Evolutionary conservation across 345 rosid species (phyloP).

Genomic region (Rubroshorea leprosula): DNA sequence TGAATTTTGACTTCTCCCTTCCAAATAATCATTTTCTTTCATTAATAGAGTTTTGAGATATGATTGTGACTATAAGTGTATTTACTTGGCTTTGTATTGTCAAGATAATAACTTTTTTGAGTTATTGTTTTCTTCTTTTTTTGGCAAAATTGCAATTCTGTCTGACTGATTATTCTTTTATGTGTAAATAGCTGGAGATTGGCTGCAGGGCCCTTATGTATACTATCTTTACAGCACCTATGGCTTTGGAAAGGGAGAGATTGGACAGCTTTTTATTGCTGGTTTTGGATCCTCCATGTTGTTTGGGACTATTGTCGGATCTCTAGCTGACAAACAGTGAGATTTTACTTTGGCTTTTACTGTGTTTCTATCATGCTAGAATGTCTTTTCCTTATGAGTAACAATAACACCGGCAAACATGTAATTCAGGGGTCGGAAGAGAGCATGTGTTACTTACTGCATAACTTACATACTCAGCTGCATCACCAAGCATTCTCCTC

Average conservation of each 20-base stretch:
- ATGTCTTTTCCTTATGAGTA: neutral
- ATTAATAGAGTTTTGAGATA: neutral
- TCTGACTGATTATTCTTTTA: neutral
- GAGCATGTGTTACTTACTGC: slow-evolving; percentile 66
- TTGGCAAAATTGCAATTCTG: neutral
- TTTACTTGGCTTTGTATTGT: neutral
- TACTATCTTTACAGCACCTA: slow-evolving; percentile 62
- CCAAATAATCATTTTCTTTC: neutral
- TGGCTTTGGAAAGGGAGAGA: slow-evolving; percentile 64
- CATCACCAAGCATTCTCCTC: slow-evolving; percentile 71
- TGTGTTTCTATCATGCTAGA: neutral
- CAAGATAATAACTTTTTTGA: neutral
- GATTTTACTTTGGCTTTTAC: slow-evolving; percentile 12
- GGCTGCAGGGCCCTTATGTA: slow-evolving; percentile 82
- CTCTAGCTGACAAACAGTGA: slow-evolving; percentile 70
- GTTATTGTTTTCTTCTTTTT: neutral
- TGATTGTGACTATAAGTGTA: neutral
- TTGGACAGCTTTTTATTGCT: slow-evolving; percentile 70
- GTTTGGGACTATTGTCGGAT: slow-evolving; percentile 75
- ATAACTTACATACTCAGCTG: slow-evolving; percentile 66
- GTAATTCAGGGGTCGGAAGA: slow-evolving; percentile 55
- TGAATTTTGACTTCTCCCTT: neutral
- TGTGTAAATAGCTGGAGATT: slow-evolving; percentile 40
- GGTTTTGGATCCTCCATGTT: slow-evolving; percentile 82
- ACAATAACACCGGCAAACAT: neutral